These are phyloP conservation scores for Penicillium sp. DNA, from an alignment of 2,329 filamentous ascomycete genomes.

Conservation along the genomic window DNA sequence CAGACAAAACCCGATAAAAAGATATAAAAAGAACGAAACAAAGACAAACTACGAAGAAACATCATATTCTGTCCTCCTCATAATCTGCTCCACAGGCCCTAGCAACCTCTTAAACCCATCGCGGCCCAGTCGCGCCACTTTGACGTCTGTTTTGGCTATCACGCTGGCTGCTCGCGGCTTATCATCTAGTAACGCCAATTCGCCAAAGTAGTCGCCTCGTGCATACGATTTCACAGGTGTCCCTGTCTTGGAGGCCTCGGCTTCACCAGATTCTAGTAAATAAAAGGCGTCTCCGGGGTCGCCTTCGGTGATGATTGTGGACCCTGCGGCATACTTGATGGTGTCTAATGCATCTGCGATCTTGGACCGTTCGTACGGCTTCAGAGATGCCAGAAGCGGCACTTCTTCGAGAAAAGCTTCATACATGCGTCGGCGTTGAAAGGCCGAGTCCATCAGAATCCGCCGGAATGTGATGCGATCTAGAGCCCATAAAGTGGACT, in stretches of 20 bases:
- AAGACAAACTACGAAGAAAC: conserved; percentile 13
- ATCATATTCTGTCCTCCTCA: conserved; percentile 63
- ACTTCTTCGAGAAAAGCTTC: conserved; percentile 96
- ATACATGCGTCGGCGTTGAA: conserved; percentile 93
- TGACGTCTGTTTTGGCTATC: conserved; percentile 77
- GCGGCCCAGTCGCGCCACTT: conserved; percentile 88
- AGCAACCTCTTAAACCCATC: conserved; percentile 91
- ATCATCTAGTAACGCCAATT: conserved; percentile 89
- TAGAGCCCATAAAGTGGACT: conserved; percentile 85
- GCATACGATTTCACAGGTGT: conserved; percentile 72
- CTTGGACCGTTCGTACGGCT: conserved; percentile 91
- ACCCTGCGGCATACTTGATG: conserved; percentile 73
- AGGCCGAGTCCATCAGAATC: conserved; percentile 97
- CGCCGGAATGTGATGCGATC: conserved; percentile 95
- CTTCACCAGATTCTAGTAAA: conserved; percentile 81
- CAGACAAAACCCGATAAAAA: background rate
- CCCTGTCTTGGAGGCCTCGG: conserved; percentile 79
- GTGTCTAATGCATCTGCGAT: conserved; percentile 95
- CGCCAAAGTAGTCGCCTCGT: conserved; percentile 96
- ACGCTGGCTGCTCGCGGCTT: conserved; percentile 88
- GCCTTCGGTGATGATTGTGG: conserved; percentile 85
- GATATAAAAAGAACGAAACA: background rate
- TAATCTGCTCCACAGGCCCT: conserved; percentile 88
- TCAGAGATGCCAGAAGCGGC: conserved; percentile 75
- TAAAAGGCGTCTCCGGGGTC: conserved; percentile 91